A percentile compares a stretch with the other conserved stretches of the same genome.
These are phyloP conservation scores for Pythium phragmitis DNA, from an alignment of 352 stramenopile genomes.

Conservation along the genomic window DNA sequence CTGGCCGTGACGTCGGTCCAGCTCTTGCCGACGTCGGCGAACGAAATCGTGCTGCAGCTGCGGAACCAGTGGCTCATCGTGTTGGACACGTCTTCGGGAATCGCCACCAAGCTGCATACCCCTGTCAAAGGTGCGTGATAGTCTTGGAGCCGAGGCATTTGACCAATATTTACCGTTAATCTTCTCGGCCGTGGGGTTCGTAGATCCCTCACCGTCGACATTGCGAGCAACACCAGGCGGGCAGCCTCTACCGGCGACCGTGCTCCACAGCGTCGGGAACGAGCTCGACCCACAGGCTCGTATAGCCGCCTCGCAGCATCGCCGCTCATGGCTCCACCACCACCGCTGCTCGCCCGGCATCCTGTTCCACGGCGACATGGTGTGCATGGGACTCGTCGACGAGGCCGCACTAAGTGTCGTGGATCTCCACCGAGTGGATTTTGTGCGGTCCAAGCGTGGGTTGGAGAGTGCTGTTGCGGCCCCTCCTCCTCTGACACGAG, in stretches of 20 bases:
- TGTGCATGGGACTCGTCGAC: slow-evolving; percentile 50
- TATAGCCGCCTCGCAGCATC: slow-evolving; percentile 25
- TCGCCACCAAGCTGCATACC: slow-evolving; percentile 56
- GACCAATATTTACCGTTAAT: not conserved
- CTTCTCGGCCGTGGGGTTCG: not conserved
- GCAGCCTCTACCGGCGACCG: slow-evolving; percentile 26
- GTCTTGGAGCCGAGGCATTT: not conserved
- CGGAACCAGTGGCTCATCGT: slow-evolving; percentile 73
- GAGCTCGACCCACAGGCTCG: slow-evolving; percentile 20
- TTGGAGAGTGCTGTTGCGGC: too few species aligned
- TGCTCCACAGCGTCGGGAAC: slow-evolving; percentile 29
- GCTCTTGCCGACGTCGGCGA: slow-evolving; percentile 17
- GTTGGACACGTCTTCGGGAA: slow-evolving; percentile 40
- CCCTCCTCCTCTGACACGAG: too few species aligned
- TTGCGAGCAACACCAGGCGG: not conserved
- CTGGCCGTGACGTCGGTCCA: slow-evolving; percentile 44
- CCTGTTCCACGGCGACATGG: slow-evolving; percentile 49
- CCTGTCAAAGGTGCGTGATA: slow-evolving; percentile 40
- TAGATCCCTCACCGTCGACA: slow-evolving; percentile 1
- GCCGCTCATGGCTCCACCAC: slow-evolving; percentile 53
- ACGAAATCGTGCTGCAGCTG: slow-evolving; percentile 58
- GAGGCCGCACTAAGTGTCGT: slow-evolving; percentile 45
- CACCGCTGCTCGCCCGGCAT: slow-evolving; percentile 49
- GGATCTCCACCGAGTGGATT: slow-evolving; percentile 43
- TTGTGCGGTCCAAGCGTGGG: not conserved